Evolutionary conservation across 2,329 filamentous ascomycete species (phyloP).

Genomic region (Immersiporthe knoxdaviesiana): DNA sequence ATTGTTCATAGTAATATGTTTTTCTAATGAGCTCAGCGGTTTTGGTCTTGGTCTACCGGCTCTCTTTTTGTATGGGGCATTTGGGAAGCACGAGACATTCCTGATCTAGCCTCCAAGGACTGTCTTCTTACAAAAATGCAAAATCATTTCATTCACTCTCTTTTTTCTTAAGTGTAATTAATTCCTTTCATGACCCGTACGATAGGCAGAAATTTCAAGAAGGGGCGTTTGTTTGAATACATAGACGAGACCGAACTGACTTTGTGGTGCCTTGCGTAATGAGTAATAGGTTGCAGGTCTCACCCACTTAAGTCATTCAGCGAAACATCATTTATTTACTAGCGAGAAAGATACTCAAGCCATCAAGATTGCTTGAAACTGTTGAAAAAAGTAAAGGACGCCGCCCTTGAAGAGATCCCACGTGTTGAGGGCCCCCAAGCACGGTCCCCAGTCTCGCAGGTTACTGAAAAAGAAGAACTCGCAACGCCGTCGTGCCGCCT

Average conservation of each 20-base stretch:
- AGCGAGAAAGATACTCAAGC: conserved; percentile 2
- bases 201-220: conserved; percentile 15
- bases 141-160: background rate
- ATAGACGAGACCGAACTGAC: background rate
- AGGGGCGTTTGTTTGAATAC: background rate
- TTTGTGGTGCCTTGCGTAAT: background rate
- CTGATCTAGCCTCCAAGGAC: background rate
- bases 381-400: background rate
- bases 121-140: conserved; percentile 2
- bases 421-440: background rate
- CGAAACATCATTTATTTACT: conserved; percentile 13
- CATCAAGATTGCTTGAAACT: background rate
- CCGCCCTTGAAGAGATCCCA: background rate
- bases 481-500: conserved; percentile 11
- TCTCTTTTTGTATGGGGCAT: background rate
- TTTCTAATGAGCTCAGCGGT: conserved; percentile 12
- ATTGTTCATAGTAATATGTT: conserved; percentile 12
- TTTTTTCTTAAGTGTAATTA: background rate
- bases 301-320: background rate
- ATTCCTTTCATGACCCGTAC: conserved; percentile 16
- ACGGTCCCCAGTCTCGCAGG: background rate
- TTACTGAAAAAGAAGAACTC: conserved; percentile 11
- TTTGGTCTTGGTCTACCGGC: conserved; percentile 1
- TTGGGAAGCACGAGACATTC: background rate
- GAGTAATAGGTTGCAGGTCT: background rate